These are phyloP conservation scores for Chenopodium formosanum DNA, from an alignment of 148 eudicot species.

Conservation along the genomic window DNA sequence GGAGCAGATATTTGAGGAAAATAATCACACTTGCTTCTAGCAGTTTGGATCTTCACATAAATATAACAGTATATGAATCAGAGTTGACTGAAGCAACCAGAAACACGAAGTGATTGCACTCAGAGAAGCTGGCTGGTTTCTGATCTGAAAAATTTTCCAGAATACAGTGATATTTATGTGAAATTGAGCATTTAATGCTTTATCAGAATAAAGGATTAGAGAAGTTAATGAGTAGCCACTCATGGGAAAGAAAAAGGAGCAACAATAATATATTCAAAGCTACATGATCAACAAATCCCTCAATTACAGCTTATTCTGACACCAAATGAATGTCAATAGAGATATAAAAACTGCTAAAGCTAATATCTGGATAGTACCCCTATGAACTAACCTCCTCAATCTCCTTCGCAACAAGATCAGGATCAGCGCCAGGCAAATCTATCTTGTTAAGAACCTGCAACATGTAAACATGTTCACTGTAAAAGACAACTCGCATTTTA, in stretches of 20 bases:
- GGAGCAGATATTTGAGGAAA: not conserved
- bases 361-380: not conserved
- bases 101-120: not conserved
- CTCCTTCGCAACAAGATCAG: constrained; percentile 77
- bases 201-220: not conserved
- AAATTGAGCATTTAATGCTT: not conserved
- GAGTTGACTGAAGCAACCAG: not conserved
- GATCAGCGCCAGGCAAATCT: constrained; percentile 97
- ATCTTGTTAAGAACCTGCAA: constrained; percentile 93
- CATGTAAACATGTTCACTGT: constrained; percentile 4
- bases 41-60: not conserved
- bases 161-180: not conserved
- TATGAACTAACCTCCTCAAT: constrained; percentile 86
- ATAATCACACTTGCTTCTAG: not conserved
- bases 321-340: not conserved
- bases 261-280: not conserved
- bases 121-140: not conserved
- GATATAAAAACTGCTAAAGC: not conserved
- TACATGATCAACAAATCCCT: constrained; percentile 8
- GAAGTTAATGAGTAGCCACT: not conserved
- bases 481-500: constrained; percentile 1
- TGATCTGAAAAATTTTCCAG: not conserved
- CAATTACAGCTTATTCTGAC: not conserved
- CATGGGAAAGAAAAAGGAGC: not conserved
- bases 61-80: not conserved